Base-by-base conservation (phyloP, 192 early-diverging fungal genomes). In the Podila clonocystis region DNA sequence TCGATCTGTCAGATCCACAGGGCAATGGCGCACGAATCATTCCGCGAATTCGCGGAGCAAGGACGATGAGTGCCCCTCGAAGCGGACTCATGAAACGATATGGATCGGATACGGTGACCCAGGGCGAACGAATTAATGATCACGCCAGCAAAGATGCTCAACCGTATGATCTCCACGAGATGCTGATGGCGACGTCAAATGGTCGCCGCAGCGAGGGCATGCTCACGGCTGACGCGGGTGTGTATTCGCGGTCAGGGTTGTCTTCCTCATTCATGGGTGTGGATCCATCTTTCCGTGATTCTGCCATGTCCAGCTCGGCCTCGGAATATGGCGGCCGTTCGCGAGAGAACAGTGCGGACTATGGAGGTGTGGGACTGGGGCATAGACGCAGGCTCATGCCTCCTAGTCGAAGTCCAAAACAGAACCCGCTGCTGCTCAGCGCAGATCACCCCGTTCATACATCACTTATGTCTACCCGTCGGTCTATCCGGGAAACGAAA, bases 81-180 rank as follows among this genome's bases (percentile, higher is more conserved):
- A 9, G 48, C 6, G 45, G 26, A 29, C 36, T n/a, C 45, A 50
- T 50, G 17, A 41, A 29, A 11, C 29, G 41, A 50, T 30, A 19
- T 31, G 72, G 72, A 15, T 67, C 62, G 31, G 55, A 65, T 22
- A 77, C 62, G 7, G 69, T 70, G 58, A 62, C 63, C 0, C n/a
- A 59, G 26, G 52, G 45, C 2, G 67, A 13, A 41, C 7, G 11
- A 0, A 58, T 12, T 9, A 19, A 28, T n/a, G 19, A 24, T 3
- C 30, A 63, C 11, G 50, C 8, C 1, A 67, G 19, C 38, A 63
- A 41, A n/a, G 69, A 72, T 45, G 24, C 60, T 9, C 75, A 72
- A 36, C 50, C 75, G 20, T 7, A 34, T 9, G 75, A 63, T 29
- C 49, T 72, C 1, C 75, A 48, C 30, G 69, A 62, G 20, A 30